Evolutionary conservation across 305 asterid species (phyloP).

Genomic region (Fraxinus paxiana): DNA sequence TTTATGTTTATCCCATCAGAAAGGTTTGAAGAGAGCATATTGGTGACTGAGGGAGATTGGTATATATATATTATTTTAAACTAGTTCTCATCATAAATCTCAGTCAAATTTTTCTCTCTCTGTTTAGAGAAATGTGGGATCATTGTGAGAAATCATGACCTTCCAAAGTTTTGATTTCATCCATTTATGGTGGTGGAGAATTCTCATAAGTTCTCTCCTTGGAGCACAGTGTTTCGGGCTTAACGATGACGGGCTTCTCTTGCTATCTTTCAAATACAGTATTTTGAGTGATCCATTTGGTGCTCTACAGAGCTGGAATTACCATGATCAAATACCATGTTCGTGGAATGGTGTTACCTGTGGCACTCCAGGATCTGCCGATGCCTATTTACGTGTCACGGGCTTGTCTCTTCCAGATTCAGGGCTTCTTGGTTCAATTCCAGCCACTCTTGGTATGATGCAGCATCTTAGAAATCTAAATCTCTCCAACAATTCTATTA

Average conservation of each 20-base stretch:
- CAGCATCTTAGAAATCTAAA: constrained; percentile 45
- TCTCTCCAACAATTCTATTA: constrained; percentile 68
- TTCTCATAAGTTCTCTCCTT: constrained; percentile 33
- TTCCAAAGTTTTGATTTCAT: constrained; percentile 29
- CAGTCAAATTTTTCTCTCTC: constrained; percentile 21
- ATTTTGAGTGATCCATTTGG: constrained; percentile 54
- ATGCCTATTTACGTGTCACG: constrained; percentile 52
- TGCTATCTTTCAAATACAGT: constrained; percentile 56
- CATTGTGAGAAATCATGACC: constrained; percentile 44
- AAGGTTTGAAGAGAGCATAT: constrained; percentile 49
- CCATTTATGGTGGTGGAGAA: constrained; percentile 50
- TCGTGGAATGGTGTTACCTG: constrained; percentile 71
- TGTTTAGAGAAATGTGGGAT: constrained; percentile 43
- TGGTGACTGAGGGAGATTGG: constrained; percentile 41
- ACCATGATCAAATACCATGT: constrained; percentile 55
- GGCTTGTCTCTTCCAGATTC: constrained; percentile 48
- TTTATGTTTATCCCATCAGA: constrained; percentile 23
- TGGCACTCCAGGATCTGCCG: constrained; percentile 47
- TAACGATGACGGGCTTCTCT: constrained; percentile 56
- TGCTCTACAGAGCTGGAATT: constrained; percentile 50
- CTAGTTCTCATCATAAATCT: constrained; percentile 26
- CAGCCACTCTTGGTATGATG: constrained; percentile 61
- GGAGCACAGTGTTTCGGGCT: constrained; percentile 43
- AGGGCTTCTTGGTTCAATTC: constrained; percentile 60
- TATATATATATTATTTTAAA: background rate